A percentile compares a stretch with the other conserved stretches of the same genome.
phyloP scores from a whole-genome alignment of 108 stramenopile genomes.

The Discostella pseudostelligera region DNA sequence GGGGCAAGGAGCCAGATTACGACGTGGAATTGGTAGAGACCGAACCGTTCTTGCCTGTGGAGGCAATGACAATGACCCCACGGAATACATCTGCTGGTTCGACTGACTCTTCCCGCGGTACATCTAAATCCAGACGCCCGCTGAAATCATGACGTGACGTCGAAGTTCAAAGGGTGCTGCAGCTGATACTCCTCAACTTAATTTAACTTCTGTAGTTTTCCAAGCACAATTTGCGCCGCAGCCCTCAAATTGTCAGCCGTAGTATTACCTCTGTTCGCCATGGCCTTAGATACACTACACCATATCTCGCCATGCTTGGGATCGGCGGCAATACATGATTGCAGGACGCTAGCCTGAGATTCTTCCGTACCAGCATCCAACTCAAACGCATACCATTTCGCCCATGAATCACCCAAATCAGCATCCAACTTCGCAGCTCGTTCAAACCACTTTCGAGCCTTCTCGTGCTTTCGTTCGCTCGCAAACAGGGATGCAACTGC shows the following conservation, averaged over 20 bases:
- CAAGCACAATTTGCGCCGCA: constrained; percentile 46
- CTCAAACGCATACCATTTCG: constrained; percentile 88
- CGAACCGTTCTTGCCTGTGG: constrained; percentile 32
- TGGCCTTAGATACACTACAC: constrained; percentile 77
- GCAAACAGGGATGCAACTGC: constrained; percentile 94
- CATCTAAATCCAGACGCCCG: too few relatives aligned
- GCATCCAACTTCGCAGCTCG: constrained; percentile 88
- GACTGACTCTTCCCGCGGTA: too few relatives aligned
- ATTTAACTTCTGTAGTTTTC: constrained; percentile 31
- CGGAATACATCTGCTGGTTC: neutral
- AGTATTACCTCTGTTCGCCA: constrained; percentile 61
- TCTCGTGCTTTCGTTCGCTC: constrained; percentile 82
- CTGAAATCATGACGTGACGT: too few relatives aligned
- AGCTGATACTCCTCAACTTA: neutral
- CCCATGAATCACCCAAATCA: constrained; percentile 94
- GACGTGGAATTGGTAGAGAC: constrained; percentile 25
- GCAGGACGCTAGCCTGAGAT: constrained; percentile 62
- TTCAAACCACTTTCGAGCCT: constrained; percentile 97
- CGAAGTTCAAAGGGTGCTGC: too few relatives aligned
- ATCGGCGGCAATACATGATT: constrained; percentile 78
- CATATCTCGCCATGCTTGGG: constrained; percentile 95
- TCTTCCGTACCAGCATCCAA: constrained; percentile 63
- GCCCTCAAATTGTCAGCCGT: constrained; percentile 60
- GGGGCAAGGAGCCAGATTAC: constrained; percentile 21
- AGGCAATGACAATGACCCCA: constrained; percentile 26